Evolutionary conservation across 2,329 filamentous ascomycete genomes (phyloP).

Genomic region (Penicillium sp.): DNA sequence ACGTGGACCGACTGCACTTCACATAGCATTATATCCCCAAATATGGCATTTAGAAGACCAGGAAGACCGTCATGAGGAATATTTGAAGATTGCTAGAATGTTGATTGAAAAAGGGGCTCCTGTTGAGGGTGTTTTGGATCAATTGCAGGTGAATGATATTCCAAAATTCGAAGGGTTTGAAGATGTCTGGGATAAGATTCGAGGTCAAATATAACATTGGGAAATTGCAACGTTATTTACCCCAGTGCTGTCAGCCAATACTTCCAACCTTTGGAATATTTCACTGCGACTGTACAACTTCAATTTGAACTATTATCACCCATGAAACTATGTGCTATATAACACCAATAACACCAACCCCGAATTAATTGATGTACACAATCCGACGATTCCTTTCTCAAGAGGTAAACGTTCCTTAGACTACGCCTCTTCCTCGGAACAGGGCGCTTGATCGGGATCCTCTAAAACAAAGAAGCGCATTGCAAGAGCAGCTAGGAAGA

Average conservation of each 20-base stretch:
- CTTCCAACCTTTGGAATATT: not conserved
- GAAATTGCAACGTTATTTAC: not conserved
- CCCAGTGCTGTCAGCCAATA: not conserved
- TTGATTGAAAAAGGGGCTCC: not conserved
- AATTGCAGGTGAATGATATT: not conserved
- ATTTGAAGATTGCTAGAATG: not conserved
- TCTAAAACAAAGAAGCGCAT: not conserved
- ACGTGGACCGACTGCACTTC: not conserved
- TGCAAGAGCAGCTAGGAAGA: not conserved
- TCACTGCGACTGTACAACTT: no score
- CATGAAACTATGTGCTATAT: not conserved
- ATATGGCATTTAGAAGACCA: not conserved
- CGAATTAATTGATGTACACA: no score
- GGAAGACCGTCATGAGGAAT: not conserved
- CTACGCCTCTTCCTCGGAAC: not conserved
- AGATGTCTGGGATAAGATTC: not conserved
- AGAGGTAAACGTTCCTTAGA: no score
- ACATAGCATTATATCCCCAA: not conserved
- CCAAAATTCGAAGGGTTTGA: not conserved
- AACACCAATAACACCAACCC: no score
- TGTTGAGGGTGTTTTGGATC: not conserved
- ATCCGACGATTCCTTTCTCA: no score
- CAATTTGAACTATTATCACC: no score
- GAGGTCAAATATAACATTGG: not conserved
- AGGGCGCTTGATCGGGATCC: not conserved